Base-by-base conservation (phyloP, 2,329 filamentous ascomycete species). In the Beauveria pseudobassiana region DNA sequence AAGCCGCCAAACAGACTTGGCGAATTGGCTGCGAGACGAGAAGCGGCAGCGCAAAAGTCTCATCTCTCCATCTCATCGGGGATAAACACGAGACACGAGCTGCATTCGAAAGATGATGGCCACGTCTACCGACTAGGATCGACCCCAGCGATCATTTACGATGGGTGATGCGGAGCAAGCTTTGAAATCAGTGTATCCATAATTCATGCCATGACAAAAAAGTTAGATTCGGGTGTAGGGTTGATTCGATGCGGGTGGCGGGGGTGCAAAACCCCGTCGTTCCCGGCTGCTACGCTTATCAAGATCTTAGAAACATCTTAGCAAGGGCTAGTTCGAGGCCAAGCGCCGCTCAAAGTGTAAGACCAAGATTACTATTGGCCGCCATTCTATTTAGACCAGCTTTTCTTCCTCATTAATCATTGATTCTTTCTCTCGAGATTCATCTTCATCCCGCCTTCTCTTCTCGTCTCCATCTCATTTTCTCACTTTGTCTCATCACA, bases 41-140 rank as follows among this genome's bases (percentile, higher is more conserved):
- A 5, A 38, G 12, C 34, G 34, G 5, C 34, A 38, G 34, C 34
- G 34, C 34, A 4, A 38, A 38, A 5, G 0, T 14, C 12, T 14
- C 30, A 34, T 14, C 34, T 38, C 34, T 14, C 12, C 12, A 34
- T 5, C n/a, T n/a, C n/a, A n/a, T n/a, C n/a, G n/a, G n/a, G n/a
- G n/a, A n/a, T n/a, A n/a, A n/a, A n/a, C n/a, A n/a, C n/a, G n/a
- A n/a, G n/a, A n/a, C 61, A 62, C 14, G 30, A 59, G 61, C 61
- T 62, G 61, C 16, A 54, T 55, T 3, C 58, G 40, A 34, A 40
- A 62, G 30, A 62, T 54, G 61, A 48, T 54, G 30, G 54, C 61
- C 7, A 57, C n/a, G 38, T 30, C 59, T 14, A 49, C 54, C 2
- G 48, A 62, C 18, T 59, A 24, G 38, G 38, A 46, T 59, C 16